Percentiles rank a stretch among this genome's conserved stretches.
These are phyloP conservation scores for Trichoderma brevicompactum DNA, from an alignment of 2,329 filamentous ascomycete genomes.

Conservation along the genomic window DNA sequence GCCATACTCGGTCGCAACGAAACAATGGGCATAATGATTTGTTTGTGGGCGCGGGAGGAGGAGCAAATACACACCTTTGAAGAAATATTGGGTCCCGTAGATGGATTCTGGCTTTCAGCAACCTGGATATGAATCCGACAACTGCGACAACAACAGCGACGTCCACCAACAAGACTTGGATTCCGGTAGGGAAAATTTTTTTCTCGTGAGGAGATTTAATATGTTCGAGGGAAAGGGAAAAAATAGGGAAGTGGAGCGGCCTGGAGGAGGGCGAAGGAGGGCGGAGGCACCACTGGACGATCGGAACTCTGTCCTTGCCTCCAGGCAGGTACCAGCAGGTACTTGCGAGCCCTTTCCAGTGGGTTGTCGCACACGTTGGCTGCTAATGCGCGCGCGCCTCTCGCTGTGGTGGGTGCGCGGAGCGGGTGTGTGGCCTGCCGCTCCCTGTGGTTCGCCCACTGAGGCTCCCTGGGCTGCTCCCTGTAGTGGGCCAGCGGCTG, in stretches of 20 bases:
- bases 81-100: neutral
- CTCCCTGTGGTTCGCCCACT: neutral
- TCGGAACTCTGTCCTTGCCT: too few relatives aligned
- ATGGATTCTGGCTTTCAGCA: constrained; percentile 4
- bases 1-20: neutral
- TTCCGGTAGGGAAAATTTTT: constrained; percentile 26
- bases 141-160: constrained; percentile 29
- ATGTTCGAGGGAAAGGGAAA: constrained; percentile 25
- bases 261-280: constrained; percentile 11
- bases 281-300: neutral
- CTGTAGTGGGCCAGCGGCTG: neutral
- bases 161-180: constrained; percentile 21
- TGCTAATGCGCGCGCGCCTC: neutral
- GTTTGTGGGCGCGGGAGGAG: constrained; percentile 3
- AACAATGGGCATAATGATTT: neutral
- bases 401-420: neutral
- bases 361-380: too few relatives aligned
- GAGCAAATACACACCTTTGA: constrained; percentile 21
- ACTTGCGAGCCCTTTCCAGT: too few relatives aligned
- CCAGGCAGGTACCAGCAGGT: too few relatives aligned
- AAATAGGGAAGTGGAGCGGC: constrained; percentile 23
- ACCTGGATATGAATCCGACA: constrained; percentile 15
- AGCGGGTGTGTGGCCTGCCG: neutral
- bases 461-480: neutral
- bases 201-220: constrained; percentile 21